Base-by-base conservation (phyloP, 306 rosid genomes). In the Arachis hypogaea region DNA sequence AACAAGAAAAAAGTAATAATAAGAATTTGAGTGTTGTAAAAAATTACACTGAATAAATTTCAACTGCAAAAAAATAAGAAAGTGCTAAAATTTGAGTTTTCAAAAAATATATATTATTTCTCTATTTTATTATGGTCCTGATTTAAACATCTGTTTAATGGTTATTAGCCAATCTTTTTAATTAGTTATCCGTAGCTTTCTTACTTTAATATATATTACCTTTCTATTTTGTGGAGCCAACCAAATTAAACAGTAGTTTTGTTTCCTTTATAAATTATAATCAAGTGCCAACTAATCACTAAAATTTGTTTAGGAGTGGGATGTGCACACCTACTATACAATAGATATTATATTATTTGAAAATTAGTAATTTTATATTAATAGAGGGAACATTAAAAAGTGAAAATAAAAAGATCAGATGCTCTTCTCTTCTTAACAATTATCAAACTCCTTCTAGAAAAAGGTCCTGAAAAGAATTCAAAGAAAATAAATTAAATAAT, bases 231-330 rank as follows among this genome's bases (percentile, higher is more conserved):
- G 47, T 45, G 68, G 47, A 36, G 63, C 69, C 51, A 79, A 43
- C 73, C 38, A 33, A 75, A 74, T 52, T 62, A 22, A 54, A 18
- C 12, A 9, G 29, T 59, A 16, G 16, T 3, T 22, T 56, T 33
- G 11, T 41, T 73, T 36, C 29, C n/a, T 61, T 10, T 64, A 18
- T 62, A 45, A 29, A 42, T 68, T 46, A 18, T 60, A 12, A 65
- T 70, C 3, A 18, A 42, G 52, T 63, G 2, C 52, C 62, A 78
- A 22, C 46, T 43, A 43, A 43, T 43, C 5, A 43, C 7, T 47
- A 47, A 9, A 47, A 22, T 22, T 47, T 9, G 59, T 12, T 66
- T 67, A 40, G 73, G 75, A 43, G 69, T 72, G 78, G 70, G 78
- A 49, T 66, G 74, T 60, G 64, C 63, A 72, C 16, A 56, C 33